These are phyloP conservation scores for Huntiella moniliformis DNA, from an alignment of 2,329 filamentous ascomycete genomes.

Conservation along the genomic window DNA sequence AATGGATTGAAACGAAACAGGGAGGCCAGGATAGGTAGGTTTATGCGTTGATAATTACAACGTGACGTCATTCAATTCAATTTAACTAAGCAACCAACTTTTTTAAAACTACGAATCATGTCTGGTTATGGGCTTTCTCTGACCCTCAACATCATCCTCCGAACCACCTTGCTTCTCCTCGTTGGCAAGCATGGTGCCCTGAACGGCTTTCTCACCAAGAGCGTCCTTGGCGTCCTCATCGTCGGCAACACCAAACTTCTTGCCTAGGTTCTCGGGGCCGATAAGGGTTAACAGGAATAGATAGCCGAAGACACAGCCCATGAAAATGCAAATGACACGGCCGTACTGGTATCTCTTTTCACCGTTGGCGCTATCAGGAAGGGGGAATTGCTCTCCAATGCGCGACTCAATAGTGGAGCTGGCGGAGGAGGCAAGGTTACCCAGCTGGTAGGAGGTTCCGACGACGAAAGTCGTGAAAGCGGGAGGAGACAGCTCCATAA, in stretches of 20 bases:
- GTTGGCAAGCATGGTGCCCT: not conserved
- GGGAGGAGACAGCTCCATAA: slow-evolving; percentile 58
- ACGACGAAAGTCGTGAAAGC: slow-evolving; percentile 57
- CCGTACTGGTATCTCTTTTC: slow-evolving; percentile 51
- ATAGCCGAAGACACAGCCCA: slow-evolving; percentile 60
- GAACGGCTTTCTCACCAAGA: slow-evolving; percentile 22
- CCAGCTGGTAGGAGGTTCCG: slow-evolving; percentile 57
- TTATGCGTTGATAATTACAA: too few species aligned
- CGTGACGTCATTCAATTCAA: too few species aligned
- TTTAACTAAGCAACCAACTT: too few species aligned
- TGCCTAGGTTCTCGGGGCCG: slow-evolving; percentile 36
- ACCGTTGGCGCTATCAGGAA: slow-evolving; percentile 34
- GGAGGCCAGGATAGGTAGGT: too few species aligned
- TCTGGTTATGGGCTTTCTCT: not conserved
- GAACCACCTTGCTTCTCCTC: slow-evolving; percentile 2
- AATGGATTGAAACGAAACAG: too few species aligned
- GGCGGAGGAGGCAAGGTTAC: slow-evolving; percentile 51
- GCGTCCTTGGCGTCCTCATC: slow-evolving; percentile 30
- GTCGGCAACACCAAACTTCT: slow-evolving; percentile 31
- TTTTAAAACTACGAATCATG: not conserved
- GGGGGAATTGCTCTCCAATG: slow-evolving; percentile 55
- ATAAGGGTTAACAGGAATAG: slow-evolving; percentile 43
- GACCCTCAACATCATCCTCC: not conserved
- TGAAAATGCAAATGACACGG: slow-evolving; percentile 76
- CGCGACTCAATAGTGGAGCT: slow-evolving; percentile 60